A percentile compares a stretch with the other conserved stretches of the same genome.
phyloP scores from a whole-genome alignment of 1,139 yeast species.

The Yamadazyma atmosphaerica region DNA sequence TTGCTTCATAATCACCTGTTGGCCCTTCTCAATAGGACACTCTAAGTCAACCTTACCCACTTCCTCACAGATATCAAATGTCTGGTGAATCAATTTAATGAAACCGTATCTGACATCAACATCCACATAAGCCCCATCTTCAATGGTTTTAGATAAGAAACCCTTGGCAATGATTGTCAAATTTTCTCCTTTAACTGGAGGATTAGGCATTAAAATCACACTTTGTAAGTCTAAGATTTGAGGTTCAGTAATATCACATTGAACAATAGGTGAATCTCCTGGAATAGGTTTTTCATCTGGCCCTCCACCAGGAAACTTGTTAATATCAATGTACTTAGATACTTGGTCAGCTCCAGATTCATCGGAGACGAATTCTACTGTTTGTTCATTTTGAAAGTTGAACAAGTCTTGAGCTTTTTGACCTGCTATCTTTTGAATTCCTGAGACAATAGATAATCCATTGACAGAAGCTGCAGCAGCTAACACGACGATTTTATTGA shows the following conservation, averaged over 20 bases:
- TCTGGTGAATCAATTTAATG: constrained; percentile 80
- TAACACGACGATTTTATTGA: constrained; percentile 21
- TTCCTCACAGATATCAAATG: constrained; percentile 89
- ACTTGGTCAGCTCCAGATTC: constrained; percentile 9
- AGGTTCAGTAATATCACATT: constrained; percentile 65
- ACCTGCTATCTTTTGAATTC: neutral
- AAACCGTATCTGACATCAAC: constrained; percentile 92
- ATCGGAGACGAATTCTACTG: constrained; percentile 12
- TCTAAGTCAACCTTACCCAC: constrained; percentile 74
- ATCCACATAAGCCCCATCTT: constrained; percentile 88
- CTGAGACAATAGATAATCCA: constrained; percentile 21
- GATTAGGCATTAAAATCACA: constrained; percentile 74
- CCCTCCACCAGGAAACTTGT: constrained; percentile 14
- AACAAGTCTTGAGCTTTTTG: constrained; percentile 20
- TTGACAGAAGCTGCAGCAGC: constrained; percentile 21
- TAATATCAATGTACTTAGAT: neutral
- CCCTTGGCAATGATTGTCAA: constrained; percentile 81
- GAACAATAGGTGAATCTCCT: constrained; percentile 81
- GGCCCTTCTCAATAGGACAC: constrained; percentile 79
- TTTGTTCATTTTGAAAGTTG: constrained; percentile 18
- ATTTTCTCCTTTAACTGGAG: constrained; percentile 80
- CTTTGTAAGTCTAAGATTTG: constrained; percentile 65
- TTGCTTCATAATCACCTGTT: constrained; percentile 60
- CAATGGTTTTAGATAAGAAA: constrained; percentile 51
- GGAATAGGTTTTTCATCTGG: constrained; percentile 68